Conservation (phyloP, 495 filamentous ascomycete genomes). For the Aspergillus ostianus region DNA sequence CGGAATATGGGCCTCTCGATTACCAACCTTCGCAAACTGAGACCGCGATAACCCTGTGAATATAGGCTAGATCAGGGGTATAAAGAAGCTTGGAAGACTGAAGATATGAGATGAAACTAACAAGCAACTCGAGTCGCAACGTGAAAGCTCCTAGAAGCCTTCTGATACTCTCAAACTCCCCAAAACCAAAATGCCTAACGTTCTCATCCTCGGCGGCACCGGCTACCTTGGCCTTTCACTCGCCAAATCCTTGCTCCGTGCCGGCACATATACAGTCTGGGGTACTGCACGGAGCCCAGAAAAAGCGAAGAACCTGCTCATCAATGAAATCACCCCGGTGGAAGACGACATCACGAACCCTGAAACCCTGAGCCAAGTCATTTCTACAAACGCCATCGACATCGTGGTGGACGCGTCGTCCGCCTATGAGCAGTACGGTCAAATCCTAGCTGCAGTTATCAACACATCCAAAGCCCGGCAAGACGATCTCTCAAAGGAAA, state of each 20-base stretch:
- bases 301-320: constrained; percentile 30
- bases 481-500: constrained; percentile 11
- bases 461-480: not conserved
- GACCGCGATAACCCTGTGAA: too few relatives aligned
- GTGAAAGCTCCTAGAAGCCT: not conserved
- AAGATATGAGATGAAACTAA: not conserved
- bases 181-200: constrained; percentile 31
- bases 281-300: constrained; percentile 34
- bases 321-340: constrained; percentile 31
- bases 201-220: constrained; percentile 45
- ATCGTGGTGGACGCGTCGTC: constrained; percentile 34
- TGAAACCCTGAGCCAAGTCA: constrained; percentile 12
- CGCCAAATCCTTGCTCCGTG: constrained; percentile 29
- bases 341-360: constrained; percentile 9
- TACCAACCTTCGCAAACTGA: not conserved
- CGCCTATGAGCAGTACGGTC: constrained; percentile 17
- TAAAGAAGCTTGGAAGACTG: not conserved
- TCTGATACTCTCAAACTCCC: not conserved
- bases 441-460: not conserved
- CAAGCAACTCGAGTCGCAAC: too few relatives aligned
- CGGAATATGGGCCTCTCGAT: not conserved
- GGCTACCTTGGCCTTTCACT: constrained; percentile 41
- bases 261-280: constrained; percentile 36
- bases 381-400: constrained; percentile 30
- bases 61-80: not conserved